Percentiles rank a stretch among this genome's conserved stretches.
These are phyloP conservation scores for Exophiala sp. DNA, from an alignment of 2,329 filamentous ascomycete species.

Conservation along the genomic window DNA sequence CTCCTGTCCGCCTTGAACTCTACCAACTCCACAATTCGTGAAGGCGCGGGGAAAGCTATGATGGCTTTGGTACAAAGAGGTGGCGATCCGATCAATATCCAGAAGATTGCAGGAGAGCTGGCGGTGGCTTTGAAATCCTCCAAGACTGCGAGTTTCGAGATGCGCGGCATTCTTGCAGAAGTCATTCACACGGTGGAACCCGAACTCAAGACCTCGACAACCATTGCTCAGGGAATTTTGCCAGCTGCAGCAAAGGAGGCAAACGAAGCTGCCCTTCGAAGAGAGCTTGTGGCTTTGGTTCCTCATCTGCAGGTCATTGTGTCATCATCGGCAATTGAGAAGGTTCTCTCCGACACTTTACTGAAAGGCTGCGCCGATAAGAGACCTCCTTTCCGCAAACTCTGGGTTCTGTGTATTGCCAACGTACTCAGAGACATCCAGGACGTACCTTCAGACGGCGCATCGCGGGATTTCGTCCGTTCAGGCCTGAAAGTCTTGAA, in stretches of 20 bases:
- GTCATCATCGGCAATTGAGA: slow-evolving; percentile 57
- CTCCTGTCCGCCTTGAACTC: slow-evolving; percentile 88
- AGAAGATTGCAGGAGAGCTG: slow-evolving; percentile 70
- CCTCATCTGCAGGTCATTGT: slow-evolving; percentile 60
- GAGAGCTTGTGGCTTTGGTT: slow-evolving; percentile 67
- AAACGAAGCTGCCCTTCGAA: slow-evolving; percentile 73
- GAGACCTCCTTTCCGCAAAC: slow-evolving; percentile 65
- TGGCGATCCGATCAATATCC: slow-evolving; percentile 53
- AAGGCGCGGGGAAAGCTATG: slow-evolving; percentile 70
- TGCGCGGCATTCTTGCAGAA: slow-evolving; percentile 74
- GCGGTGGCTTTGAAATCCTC: slow-evolving; percentile 71
- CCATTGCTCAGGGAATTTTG: slow-evolving; percentile 61
- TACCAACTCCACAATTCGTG: slow-evolving; percentile 70
- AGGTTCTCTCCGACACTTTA: slow-evolving; percentile 63
- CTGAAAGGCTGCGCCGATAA: slow-evolving; percentile 82
- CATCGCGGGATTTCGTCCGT: slow-evolving; percentile 42
- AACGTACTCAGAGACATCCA: slow-evolving; percentile 19
- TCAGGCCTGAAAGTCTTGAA: slow-evolving; percentile 47
- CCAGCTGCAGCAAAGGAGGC: slow-evolving; percentile 73
- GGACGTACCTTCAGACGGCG: slow-evolving; percentile 40
- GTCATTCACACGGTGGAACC: slow-evolving; percentile 64
- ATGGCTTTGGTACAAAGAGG: slow-evolving; percentile 60
- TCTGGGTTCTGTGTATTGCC: slow-evolving; percentile 61
- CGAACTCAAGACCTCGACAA: slow-evolving; percentile 57
- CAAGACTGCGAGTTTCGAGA: slow-evolving; percentile 78